Conservation (phyloP, 2,329 filamentous ascomycete genomes). For the Epichloe elymi region DNA sequence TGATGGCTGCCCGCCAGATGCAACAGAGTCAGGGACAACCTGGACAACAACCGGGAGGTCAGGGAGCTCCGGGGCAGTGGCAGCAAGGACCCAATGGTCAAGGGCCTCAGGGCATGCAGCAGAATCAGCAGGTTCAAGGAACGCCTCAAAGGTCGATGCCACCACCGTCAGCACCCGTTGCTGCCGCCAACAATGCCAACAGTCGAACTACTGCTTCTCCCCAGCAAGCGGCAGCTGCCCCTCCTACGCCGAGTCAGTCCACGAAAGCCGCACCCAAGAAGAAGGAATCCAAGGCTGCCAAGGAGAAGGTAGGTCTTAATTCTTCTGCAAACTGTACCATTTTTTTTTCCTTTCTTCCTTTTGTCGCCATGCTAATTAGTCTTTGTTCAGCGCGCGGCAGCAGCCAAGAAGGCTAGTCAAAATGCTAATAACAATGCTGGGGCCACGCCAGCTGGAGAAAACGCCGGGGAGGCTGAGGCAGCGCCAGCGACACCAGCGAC, state of each 20-base stretch:
- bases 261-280: conserved; percentile 69
- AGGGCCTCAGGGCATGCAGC: conserved; percentile 27
- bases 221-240: conserved; percentile 51
- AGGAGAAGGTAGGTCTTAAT: conserved; percentile 57
- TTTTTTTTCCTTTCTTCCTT: fast-evolving
- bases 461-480: conserved; percentile 42
- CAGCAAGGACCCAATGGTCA: conserved; percentile 28
- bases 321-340: not conserved
- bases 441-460: conserved; percentile 46
- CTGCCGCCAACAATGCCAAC: conserved; percentile 33
- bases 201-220: conserved; percentile 46
- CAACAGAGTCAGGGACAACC: conserved; percentile 22
- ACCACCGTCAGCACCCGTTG: conserved; percentile 47
- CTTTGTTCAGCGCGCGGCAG: conserved; percentile 29
- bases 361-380: not conserved
- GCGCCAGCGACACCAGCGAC: conserved; percentile 53
- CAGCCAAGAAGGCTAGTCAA: conserved; percentile 49
- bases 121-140: conserved; percentile 40
- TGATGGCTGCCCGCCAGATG: conserved; percentile 37
- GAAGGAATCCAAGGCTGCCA: conserved; percentile 53
- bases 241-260: conserved; percentile 61
- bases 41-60: conserved; percentile 15
- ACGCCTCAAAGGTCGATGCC: conserved; percentile 62
- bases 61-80: conserved; percentile 24
- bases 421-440: conserved; percentile 28